Base-by-base conservation (phyloP, 2,329 filamentous ascomycete genomes). In the Dryadomyces quercivorus region DNA sequence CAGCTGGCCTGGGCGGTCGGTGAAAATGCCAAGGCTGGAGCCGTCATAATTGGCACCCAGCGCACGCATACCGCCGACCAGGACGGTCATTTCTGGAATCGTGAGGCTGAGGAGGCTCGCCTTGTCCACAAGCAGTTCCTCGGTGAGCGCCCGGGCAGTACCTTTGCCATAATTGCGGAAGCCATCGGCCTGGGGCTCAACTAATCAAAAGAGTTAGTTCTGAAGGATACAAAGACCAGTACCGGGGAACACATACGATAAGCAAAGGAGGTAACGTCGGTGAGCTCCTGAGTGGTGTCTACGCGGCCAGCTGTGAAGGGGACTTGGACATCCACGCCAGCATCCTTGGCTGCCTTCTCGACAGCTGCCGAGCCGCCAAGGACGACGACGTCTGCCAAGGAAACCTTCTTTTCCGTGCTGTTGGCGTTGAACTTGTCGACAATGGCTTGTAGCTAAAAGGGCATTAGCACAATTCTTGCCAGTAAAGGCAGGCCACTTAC, bases 81-180 rank as follows among this genome's bases (percentile, higher is more conserved):
- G 75, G 4, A 79, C 86, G 1, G 84, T 82, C 65, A 88, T 63
- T 69, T 91, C 85, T 0, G 86, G 85, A 1, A 83, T 76, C 7
- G 83, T 78, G 5, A 91, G 80, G 2, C 75, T 86, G 15, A 91
- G 78, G 16, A 86, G 79, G 57, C 85, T 73, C 1, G 86, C 86
- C 59, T 74, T 76, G 76, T 91, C 86, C 50, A 91, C 75, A 20
- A 90, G 77, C 64, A 81, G 75, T 62, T 86, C 77, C 71, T 91
- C 86, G 5, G 80, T 76, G 61, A 74, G 75, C 34, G 82, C 82
- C 45, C 82, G 80, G 1, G 69, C 57, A 2, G 75, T 81, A 1
- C 77, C 77, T 59, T 77, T 73, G 63, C 85, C 85, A 65, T 86
- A 89, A 76, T 86, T 90, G 64, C 86, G 84, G 84, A 91, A 90